phyloP scores from a whole-genome alignment of 1,139 yeast species.

The Geotrichum macrosporum region DNA sequence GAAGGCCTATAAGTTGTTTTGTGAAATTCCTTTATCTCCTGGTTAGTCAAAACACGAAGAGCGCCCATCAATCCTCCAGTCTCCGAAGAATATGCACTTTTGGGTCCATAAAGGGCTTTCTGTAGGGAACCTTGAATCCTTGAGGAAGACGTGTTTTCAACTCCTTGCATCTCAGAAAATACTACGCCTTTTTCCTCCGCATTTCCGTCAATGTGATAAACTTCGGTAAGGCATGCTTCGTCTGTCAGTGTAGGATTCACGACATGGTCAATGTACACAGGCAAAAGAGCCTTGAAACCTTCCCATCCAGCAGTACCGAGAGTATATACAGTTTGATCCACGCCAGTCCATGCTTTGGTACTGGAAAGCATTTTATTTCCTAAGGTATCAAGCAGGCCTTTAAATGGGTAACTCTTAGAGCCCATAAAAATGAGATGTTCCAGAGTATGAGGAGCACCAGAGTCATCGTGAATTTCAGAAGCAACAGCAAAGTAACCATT shows the following conservation, averaged over 20 bases:
- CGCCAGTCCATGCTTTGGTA: conserved; percentile 97
- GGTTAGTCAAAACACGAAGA: conserved; percentile 66
- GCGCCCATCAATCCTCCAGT: conserved; percentile 88
- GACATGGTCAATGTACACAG: conserved; percentile 86
- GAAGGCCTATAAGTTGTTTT: conserved; percentile 69
- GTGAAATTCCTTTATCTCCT: conserved; percentile 74
- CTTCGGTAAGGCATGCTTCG: conserved; percentile 89
- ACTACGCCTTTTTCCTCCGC: conserved; percentile 96
- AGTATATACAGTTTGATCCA: conserved; percentile 93
- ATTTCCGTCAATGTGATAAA: conserved; percentile 85
- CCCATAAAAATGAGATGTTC: conserved; percentile 97
- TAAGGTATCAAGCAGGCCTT: conserved; percentile 81
- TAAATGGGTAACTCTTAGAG: conserved; percentile 79
- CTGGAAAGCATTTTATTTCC: conserved; percentile 81
- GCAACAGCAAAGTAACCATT: conserved; percentile 94
- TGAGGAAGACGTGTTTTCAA: conserved; percentile 76
- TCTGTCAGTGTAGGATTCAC: conserved; percentile 82
- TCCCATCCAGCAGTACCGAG: conserved; percentile 94
- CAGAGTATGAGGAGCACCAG: conserved; percentile 93
- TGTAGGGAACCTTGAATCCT: conserved; percentile 61
- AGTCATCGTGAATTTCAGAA: conserved; percentile 78
- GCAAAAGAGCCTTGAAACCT: conserved; percentile 78
- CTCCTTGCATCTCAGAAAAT: conserved; percentile 95
- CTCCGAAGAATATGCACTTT: conserved; percentile 83
- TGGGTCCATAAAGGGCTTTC: conserved; percentile 52